Conservation (phyloP, 306 rosid species). For the Corylus avellana region DNA sequence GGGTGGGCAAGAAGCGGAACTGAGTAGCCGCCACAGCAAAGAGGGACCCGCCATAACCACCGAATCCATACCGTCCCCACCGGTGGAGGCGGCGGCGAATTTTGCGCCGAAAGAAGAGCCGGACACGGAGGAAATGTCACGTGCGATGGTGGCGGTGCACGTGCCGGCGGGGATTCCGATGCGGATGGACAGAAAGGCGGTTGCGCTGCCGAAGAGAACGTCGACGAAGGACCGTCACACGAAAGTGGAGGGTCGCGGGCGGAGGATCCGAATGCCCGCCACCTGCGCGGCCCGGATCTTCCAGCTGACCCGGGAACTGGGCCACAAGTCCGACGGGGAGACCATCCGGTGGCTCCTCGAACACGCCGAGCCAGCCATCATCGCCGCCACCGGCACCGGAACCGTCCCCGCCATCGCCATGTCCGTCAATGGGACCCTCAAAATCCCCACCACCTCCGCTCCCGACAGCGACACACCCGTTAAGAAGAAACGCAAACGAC, state of each 20-base stretch:
- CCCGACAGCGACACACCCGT: slow-evolving; percentile 37
- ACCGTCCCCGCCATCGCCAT: slow-evolving; percentile 79
- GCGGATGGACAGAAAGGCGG: slow-evolving; percentile 5
- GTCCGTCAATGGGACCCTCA: slow-evolving; percentile 76
- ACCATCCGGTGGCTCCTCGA: slow-evolving; percentile 86
- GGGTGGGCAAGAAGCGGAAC: neutral
- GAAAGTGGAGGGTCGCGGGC: slow-evolving; percentile 80
- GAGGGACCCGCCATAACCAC: neutral
- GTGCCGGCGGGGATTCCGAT: slow-evolving; percentile 24
- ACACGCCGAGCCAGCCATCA: slow-evolving; percentile 76
- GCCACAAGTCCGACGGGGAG: slow-evolving; percentile 87
- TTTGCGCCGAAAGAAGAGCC: slow-evolving; percentile 55
- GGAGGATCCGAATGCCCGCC: slow-evolving; percentile 92
- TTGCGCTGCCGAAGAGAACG: slow-evolving; percentile 39
- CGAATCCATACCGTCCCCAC: neutral
- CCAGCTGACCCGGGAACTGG: slow-evolving; percentile 76
- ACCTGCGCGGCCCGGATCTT: slow-evolving; percentile 84
- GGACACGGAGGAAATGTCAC: slow-evolving; percentile 22
- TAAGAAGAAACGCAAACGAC: slow-evolving; percentile 55
- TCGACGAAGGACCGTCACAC: slow-evolving; percentile 84
- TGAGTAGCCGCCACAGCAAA: neutral
- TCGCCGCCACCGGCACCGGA: slow-evolving; percentile 83
- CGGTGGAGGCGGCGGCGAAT: slow-evolving; percentile 3
- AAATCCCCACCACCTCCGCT: slow-evolving; percentile 58
- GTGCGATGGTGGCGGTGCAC: slow-evolving; percentile 32